Evolutionary conservation across 441 rosid genomes (phyloP).

Genomic region (Pelargonium myrrhifolium): DNA sequence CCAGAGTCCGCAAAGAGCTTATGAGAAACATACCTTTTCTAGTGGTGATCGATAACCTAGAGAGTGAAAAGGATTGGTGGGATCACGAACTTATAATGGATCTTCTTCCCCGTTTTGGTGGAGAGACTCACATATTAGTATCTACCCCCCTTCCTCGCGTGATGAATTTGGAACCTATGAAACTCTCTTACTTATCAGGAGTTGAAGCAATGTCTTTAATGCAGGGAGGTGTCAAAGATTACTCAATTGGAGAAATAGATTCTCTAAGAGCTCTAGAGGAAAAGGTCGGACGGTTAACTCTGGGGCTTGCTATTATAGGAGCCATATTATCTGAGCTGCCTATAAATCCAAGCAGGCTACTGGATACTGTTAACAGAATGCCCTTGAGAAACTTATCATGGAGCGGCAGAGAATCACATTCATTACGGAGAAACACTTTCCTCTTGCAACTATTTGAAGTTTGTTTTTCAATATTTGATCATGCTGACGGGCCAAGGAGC

Average conservation of each 20-base stretch:
- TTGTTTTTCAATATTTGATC: constrained; percentile 89
- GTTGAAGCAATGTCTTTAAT: constrained; percentile 76
- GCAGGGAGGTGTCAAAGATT: constrained; percentile 65
- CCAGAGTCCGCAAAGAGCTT: constrained; percentile 64
- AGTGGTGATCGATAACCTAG: constrained; percentile 83
- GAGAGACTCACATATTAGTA: constrained; percentile 79
- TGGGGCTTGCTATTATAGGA: constrained; percentile 73
- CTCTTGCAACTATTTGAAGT: constrained; percentile 85
- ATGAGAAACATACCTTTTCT: constrained; percentile 85
- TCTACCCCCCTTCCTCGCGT: constrained; percentile 59
- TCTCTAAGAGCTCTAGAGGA: constrained; percentile 71
- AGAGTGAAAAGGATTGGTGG: constrained; percentile 97
- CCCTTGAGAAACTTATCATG: constrained; percentile 56
- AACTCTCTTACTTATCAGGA: constrained; percentile 68
- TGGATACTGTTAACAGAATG: constrained; percentile 82
- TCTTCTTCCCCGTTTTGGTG: constrained; percentile 91
- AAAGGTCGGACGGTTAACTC: constrained; percentile 64
- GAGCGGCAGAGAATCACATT: constrained; percentile 43
- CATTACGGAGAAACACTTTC: constrained; percentile 44
- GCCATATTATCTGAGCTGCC: constrained; percentile 82
- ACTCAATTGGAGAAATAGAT: constrained; percentile 57
- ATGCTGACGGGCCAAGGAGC: constrained; percentile 77
- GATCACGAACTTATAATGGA: constrained; percentile 81
- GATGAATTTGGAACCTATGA: constrained; percentile 86
- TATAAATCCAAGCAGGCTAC: constrained; percentile 71